phyloP scores from a whole-genome alignment of 1,284 basidiomycete species.

The Ustilago loliicola region DNA sequence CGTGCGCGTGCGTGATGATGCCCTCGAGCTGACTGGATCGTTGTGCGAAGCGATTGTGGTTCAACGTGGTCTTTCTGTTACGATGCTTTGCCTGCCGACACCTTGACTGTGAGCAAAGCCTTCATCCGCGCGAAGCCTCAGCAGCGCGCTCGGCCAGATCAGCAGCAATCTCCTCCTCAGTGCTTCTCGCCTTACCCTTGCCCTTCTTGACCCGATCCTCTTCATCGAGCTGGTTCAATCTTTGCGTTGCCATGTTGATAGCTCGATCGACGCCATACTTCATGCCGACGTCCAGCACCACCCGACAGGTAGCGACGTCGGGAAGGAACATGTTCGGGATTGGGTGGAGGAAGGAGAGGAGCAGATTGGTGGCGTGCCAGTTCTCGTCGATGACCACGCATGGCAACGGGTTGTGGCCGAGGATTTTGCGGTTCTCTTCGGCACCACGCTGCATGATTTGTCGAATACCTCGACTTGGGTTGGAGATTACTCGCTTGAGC shows the following conservation, averaged over 20 bases:
- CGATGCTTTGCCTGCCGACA: no score
- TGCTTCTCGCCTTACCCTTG: slow-evolving; percentile 29
- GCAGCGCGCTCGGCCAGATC: slow-evolving; percentile 20
- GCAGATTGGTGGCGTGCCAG: slow-evolving; percentile 44
- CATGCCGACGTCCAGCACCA: slow-evolving; percentile 34
- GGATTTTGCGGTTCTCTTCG: slow-evolving; percentile 28
- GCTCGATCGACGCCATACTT: slow-evolving; percentile 36
- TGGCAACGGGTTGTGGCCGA: slow-evolving; percentile 38
- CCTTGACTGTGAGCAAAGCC: no score
- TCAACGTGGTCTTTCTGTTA: no score
- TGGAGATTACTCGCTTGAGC: slow-evolving; percentile 29
- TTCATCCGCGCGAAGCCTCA: background rate
- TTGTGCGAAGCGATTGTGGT: background rate
- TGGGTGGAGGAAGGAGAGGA: slow-evolving; percentile 50
- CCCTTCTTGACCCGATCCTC: slow-evolving; percentile 20
- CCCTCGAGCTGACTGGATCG: background rate
- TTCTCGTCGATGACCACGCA: slow-evolving; percentile 45
- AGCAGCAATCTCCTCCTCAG: slow-evolving; percentile 29
- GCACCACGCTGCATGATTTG: slow-evolving; percentile 21
- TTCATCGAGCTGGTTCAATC: slow-evolving; percentile 35
- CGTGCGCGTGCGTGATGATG: background rate
- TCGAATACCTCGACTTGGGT: slow-evolving; percentile 20
- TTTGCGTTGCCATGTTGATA: slow-evolving; percentile 18
- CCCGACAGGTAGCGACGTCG: slow-evolving; percentile 30
- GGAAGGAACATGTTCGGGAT: slow-evolving; percentile 46